Conservation (phyloP, 140 eudicot species). For the Ambrosia hybrid region DNA sequence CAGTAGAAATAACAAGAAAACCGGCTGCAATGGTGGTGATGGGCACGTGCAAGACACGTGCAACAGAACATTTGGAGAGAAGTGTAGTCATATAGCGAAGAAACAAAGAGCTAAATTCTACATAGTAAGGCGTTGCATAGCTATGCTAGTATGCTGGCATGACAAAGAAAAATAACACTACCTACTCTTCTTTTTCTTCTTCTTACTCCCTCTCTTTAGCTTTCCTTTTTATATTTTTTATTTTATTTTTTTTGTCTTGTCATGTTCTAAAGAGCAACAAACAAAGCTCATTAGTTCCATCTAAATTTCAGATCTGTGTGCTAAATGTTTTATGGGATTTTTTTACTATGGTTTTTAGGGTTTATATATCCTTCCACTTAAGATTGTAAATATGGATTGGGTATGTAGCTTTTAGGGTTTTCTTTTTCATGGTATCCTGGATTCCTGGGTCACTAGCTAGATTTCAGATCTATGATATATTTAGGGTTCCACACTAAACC, state of each 20-base stretch:
- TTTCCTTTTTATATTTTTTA: background rate
- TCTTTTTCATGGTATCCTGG: background rate
- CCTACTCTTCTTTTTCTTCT: background rate
- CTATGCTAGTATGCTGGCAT: slow-evolving; percentile 81
- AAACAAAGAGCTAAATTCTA: slow-evolving; percentile 83
- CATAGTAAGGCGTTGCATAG: slow-evolving; percentile 73
- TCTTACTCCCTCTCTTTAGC: background rate
- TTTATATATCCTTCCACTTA: background rate
- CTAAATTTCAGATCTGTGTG: slow-evolving; percentile 24
- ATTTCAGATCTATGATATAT: background rate
- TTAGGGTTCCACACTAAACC: slow-evolving; percentile 5
- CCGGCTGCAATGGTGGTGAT: slow-evolving; percentile 3
- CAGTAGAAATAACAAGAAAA: slow-evolving; percentile 7
- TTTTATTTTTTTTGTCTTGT: slow-evolving; percentile 14
- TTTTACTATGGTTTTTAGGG: background rate
- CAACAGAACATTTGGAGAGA: slow-evolving; percentile 50
- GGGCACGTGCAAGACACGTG: slow-evolving; percentile 28
- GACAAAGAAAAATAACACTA: slow-evolving; percentile 41
- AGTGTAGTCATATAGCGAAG: slow-evolving; percentile 63
- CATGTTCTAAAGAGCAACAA: slow-evolving; percentile 2
- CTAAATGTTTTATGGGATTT: background rate
- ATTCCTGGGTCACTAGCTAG: background rate
- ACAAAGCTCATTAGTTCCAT: background rate
- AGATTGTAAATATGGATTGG: background rate
- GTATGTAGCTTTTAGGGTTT: slow-evolving; percentile 6